Percentiles rank a stretch among this genome's conserved stretches.
Evolutionary conservation across 2,329 filamentous ascomycete species (phyloP).

Genomic region (Curvularia hawaiiensis): DNA sequence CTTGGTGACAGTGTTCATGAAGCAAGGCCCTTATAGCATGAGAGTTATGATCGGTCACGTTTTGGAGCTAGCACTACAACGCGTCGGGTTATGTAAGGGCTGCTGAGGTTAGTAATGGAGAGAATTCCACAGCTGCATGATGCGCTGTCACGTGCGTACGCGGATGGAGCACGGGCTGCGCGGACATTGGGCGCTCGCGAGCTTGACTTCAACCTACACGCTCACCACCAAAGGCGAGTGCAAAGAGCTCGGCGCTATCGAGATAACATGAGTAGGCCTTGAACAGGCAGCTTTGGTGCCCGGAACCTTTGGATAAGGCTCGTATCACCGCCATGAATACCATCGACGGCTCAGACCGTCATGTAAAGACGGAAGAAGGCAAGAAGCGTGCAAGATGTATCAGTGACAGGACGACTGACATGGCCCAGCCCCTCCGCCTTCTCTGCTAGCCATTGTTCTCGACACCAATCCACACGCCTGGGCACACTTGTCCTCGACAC

Average conservation of each 20-base stretch:
- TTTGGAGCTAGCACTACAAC: background rate
- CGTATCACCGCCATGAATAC: constrained; percentile 60
- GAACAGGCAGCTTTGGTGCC: background rate
- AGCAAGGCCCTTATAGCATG: background rate
- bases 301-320: background rate
- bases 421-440: constrained; percentile 65
- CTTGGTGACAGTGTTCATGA: background rate
- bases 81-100: background rate
- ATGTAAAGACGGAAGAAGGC: constrained; percentile 46
- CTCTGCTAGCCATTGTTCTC: constrained; percentile 86
- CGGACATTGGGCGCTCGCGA: constrained; percentile 16
- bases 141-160: constrained; percentile 17
- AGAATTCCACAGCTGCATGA: background rate
- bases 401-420: constrained; percentile 9
- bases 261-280: constrained; percentile 1
- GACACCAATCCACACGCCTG: constrained; percentile 97
- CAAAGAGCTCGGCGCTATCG: background rate
- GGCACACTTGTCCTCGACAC: constrained; percentile 74
- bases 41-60: background rate
- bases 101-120: background rate
- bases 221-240: background rate
- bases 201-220: constrained; percentile 10
- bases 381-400: constrained; percentile 4
- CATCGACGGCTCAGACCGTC: constrained; percentile 63
- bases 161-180: constrained; percentile 13